These are phyloP conservation scores for Calocybe cyanea DNA, from an alignment of 768 basidiomycete species.

Conservation along the genomic window DNA sequence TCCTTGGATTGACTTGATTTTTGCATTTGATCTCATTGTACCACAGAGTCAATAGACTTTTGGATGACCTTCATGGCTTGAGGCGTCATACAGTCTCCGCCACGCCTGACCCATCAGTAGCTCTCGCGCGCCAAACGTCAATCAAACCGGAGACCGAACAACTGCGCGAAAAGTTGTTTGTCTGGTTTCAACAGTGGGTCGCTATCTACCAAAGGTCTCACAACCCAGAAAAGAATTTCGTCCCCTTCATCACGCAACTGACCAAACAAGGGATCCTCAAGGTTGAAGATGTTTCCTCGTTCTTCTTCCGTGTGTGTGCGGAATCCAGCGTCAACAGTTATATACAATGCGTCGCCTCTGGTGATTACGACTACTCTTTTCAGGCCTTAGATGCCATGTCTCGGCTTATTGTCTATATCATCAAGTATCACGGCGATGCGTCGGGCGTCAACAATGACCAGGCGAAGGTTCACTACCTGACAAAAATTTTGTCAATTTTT, in stretches of 20 bases:
- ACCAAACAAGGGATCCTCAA: constrained; percentile 96
- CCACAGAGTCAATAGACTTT: constrained; percentile 59
- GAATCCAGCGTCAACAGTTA: constrained; percentile 92
- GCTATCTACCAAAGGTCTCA: constrained; percentile 87
- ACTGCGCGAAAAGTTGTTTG: constrained; percentile 67
- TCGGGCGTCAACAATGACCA: constrained; percentile 89
- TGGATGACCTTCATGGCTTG: constrained; percentile 79
- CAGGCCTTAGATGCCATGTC: constrained; percentile 95
- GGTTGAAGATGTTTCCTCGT: constrained; percentile 92
- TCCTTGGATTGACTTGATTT: background rate
- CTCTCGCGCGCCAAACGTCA: constrained; percentile 39
- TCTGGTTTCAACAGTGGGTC: constrained; percentile 95
- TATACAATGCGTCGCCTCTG: constrained; percentile 65
- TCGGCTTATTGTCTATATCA: constrained; percentile 92
- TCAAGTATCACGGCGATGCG: constrained; percentile 99
- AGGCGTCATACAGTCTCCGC: constrained; percentile 43
- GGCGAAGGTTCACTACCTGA: constrained; percentile 93
- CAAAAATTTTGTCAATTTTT: constrained; percentile 96
- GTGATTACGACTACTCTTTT: constrained; percentile 76
- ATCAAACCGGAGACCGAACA: constrained; percentile 71
- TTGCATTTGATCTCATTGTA: constrained; percentile 1
- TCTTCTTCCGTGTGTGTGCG: constrained; percentile 98
- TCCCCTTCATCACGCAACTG: constrained; percentile 94
- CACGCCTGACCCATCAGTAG: constrained; percentile 29
- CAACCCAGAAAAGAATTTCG: constrained; percentile 91